Evolutionary conservation across 2,329 filamentous ascomycete genomes (phyloP).

Genomic region (Coleophoma crateriformis): DNA sequence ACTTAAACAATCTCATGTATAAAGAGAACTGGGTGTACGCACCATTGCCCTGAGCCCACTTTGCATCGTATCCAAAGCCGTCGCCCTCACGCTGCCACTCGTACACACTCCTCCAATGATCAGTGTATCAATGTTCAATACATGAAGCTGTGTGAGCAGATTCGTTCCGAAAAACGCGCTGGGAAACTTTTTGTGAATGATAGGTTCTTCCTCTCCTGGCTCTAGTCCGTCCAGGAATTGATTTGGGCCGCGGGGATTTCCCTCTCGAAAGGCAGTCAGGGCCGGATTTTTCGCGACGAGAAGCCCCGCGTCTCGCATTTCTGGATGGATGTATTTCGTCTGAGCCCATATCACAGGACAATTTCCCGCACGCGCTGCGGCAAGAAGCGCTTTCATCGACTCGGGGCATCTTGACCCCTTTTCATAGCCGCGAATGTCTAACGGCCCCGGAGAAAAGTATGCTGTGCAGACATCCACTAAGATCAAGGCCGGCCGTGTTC

Average conservation of each 20-base stretch:
- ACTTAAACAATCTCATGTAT: background rate
- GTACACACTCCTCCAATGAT: slow-evolving; percentile 42
- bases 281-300: slow-evolving; percentile 37
- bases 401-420: slow-evolving; percentile 29
- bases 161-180: slow-evolving; percentile 40
- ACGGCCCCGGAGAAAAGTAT: slow-evolving; percentile 35
- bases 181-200: slow-evolving; percentile 37
- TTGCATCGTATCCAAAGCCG: slow-evolving; percentile 37
- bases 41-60: slow-evolving; percentile 38
- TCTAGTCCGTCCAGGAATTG: slow-evolving; percentile 33
- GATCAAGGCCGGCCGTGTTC: slow-evolving; percentile 33
- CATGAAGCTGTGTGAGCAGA: slow-evolving; percentile 32
- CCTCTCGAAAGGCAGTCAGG: slow-evolving; percentile 34
- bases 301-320: slow-evolving; percentile 39
- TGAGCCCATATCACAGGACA: slow-evolving; percentile 38
- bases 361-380: slow-evolving; percentile 30
- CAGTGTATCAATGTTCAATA: slow-evolving; percentile 34
- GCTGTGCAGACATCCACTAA: slow-evolving; percentile 41
- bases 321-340: slow-evolving; percentile 34
- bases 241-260: slow-evolving; percentile 31
- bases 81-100: slow-evolving; percentile 39
- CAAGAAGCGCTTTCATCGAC: slow-evolving; percentile 33
- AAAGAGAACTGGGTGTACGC: slow-evolving; percentile 6
- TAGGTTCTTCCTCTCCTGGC: slow-evolving; percentile 27
- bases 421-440: slow-evolving; percentile 33